Conservation (phyloP, 148 eudicot genomes). For the Camellia lanceoleosa region DNA sequence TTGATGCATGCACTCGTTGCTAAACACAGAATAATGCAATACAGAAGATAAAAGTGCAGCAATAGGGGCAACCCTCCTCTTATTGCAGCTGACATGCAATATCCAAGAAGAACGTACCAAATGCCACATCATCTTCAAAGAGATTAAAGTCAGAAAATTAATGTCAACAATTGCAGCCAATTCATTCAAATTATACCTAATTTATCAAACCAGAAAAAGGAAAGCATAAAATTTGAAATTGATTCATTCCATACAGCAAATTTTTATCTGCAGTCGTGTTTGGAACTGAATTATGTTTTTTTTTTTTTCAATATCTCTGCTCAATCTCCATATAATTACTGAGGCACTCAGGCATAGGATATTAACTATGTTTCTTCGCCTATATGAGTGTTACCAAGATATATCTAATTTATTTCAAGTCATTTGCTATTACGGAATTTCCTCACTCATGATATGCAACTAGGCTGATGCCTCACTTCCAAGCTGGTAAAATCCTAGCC, state of each 20-base stretch:
- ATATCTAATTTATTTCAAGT: neutral
- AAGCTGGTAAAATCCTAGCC: neutral
- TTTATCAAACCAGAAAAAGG: neutral
- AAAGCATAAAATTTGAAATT: conserved; percentile 6
- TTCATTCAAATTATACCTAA: neutral
- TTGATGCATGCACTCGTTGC: conserved; percentile 72
- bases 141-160: conserved; percentile 2
- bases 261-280: neutral
- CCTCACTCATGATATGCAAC: neutral
- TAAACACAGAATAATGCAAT: conserved; percentile 69
- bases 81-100: conserved; percentile 84
- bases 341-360: neutral
- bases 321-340: neutral
- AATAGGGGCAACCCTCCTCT: conserved; percentile 94
- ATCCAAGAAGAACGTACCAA: conserved; percentile 89
- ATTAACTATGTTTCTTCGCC: neutral
- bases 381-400: neutral
- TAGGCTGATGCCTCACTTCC: neutral
- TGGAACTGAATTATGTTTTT: neutral
- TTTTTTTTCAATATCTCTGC: neutral
- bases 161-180: neutral
- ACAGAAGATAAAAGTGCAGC: conserved; percentile 96
- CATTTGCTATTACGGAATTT: neutral
- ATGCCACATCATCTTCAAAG: conserved; percentile 86
- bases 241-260: neutral